phyloP scores from a whole-genome alignment of 2,329 filamentous ascomycete genomes.

The Waltergamsia citrina region DNA sequence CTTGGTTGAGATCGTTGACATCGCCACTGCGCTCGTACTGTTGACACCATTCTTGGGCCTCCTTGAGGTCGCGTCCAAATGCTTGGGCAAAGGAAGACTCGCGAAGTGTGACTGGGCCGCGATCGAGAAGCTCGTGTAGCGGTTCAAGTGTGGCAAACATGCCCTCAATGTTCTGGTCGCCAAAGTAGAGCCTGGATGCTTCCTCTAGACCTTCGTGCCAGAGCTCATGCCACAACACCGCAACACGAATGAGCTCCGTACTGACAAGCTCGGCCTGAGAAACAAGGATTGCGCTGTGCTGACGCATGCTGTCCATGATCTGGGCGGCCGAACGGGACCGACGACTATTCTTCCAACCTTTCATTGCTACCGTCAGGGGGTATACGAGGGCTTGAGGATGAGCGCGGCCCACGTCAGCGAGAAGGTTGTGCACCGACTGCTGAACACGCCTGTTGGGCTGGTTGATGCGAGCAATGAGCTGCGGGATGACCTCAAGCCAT shows the following conservation, averaged over 20 bases:
- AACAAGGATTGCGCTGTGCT: constrained; percentile 85
- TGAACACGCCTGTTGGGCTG: constrained; percentile 86
- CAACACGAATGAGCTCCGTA: constrained; percentile 92
- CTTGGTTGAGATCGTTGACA: constrained; percentile 90
- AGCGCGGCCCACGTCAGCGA: constrained; percentile 85
- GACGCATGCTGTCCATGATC: constrained; percentile 97
- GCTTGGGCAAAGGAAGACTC: constrained; percentile 97
- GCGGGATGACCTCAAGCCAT: constrained; percentile 96
- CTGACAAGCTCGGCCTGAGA: constrained; percentile 94
- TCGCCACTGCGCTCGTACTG: constrained; percentile 86
- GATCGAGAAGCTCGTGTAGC: constrained; percentile 83
- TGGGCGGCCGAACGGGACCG: constrained; percentile 80
- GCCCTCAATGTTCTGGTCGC: constrained; percentile 92
- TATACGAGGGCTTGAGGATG: constrained; percentile 97
- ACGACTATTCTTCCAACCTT: constrained; percentile 72
- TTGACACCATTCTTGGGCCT: constrained; percentile 92
- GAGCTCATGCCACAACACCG: constrained; percentile 95
- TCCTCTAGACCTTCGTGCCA: constrained; percentile 99
- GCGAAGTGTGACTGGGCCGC: constrained; percentile 82
- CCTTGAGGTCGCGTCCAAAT: constrained; percentile 88
- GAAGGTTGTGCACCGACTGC: constrained; percentile 80
- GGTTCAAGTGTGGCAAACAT: constrained; percentile 92
- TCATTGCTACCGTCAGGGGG: constrained; percentile 95
- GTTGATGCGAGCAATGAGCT: constrained; percentile 94
- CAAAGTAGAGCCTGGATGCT: constrained; percentile 92